Evolutionary conservation across 805 yeast species (phyloP), one percentile per base, ranked within the genome.

Genomic region (Kregervanrija pseudodelftensis): DNA sequence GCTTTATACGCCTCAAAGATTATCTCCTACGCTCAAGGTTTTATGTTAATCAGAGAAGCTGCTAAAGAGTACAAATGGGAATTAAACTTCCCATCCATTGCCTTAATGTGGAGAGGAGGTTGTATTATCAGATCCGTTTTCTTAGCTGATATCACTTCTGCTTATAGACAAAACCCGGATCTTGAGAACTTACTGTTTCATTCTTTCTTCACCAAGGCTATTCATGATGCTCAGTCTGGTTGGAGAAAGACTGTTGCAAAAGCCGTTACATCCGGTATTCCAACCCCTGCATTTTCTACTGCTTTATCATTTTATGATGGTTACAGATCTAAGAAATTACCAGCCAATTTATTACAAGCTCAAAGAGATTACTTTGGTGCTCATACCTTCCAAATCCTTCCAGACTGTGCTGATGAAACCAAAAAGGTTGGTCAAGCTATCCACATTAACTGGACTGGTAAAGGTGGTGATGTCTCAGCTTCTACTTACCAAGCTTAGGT

Each of bases 361-460:
- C 99, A 91, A 80, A 88, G 99, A 80, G 99, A 91, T 71, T 91
- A 89, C 87, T 91, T 91, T 64, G 99, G 99, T 74, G 98, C 99
- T 56, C 99, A 91, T 80, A 93, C 99, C 64, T 91, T 93, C 89
- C 80, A 80, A 70, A 95, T 93, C 54, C 76, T 89, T 66, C 95
- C 95, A 59, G 93, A 91, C 70, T 68, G 60, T 60, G 96, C 88
- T 59, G 75, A 78, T 64, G 88, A 73, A 43, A 70, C 70, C 65
- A 77, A 85, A 72, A 91, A 93, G 73, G 80, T 71, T 55, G 93
- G 77, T 61, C 72, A 79, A 57, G 81, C 83, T 75, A 84, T 91
- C 70, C 99, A 91, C 76, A 77, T 93, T 65, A 91, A 91, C 93
- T 91, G 99, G 99, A 91, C 98, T 56, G 98, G 98, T 69, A 82